A percentile compares a stretch with the other conserved stretches of the same genome.
These are phyloP conservation scores for Pisolithus sp. DNA, from an alignment of 768 basidiomycete genomes.

Conservation along the genomic window DNA sequence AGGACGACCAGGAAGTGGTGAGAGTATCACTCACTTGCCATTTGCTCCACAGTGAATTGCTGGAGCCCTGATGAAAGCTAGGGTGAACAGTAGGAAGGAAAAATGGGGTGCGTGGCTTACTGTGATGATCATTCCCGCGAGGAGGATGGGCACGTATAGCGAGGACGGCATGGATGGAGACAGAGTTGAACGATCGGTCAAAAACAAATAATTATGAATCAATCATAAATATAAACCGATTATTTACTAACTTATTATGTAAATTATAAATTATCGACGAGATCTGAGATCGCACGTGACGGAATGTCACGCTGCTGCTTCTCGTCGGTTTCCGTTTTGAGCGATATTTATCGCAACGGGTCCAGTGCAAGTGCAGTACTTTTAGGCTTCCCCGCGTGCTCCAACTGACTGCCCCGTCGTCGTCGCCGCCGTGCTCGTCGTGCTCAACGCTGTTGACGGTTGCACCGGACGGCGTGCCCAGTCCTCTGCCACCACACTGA, in stretches of 20 bases:
- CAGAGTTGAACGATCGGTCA: not conserved
- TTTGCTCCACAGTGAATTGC: constrained; percentile 77
- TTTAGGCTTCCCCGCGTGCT: constrained; percentile 16
- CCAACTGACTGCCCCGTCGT: constrained; percentile 14
- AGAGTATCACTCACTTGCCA: constrained; percentile 54
- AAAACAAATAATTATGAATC: constrained; percentile 5
- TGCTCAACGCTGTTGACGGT: constrained; percentile 7
- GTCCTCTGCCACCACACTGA: constrained; percentile 7
- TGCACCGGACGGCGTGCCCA: constrained; percentile 10
- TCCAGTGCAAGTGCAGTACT: constrained; percentile 23
- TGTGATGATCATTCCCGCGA: constrained; percentile 90
- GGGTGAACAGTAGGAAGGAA: not conserved
- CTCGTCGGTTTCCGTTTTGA: constrained; percentile 24
- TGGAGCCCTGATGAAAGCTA: constrained; percentile 49
- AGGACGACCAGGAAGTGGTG: constrained; percentile 1
- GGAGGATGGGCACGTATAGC: constrained; percentile 69
- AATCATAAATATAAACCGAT: too few relatives aligned
- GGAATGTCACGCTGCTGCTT: constrained; percentile 20
- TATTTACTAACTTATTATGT: too few relatives aligned
- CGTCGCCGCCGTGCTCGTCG: constrained; percentile 8
- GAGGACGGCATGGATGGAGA: constrained; percentile 52
- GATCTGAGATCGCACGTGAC: constrained; percentile 23
- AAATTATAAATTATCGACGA: not conserved
- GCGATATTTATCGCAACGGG: constrained; percentile 29
- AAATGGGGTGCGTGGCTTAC: constrained; percentile 31